These are phyloP conservation scores for Eucalyptus shirleyi DNA, from an alignment of 345 rosid species.

Conservation along the genomic window DNA sequence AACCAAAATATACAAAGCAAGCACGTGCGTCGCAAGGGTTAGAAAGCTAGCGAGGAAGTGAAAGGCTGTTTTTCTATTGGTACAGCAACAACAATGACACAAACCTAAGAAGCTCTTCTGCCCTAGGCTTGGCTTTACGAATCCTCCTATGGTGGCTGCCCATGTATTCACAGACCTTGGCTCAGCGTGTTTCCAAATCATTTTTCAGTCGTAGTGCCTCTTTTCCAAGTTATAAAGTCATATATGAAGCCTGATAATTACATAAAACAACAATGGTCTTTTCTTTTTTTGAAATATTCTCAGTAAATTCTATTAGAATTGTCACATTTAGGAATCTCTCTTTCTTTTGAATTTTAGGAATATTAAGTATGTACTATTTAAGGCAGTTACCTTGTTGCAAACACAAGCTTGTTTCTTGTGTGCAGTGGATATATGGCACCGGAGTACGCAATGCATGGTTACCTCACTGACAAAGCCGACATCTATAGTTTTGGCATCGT, in stretches of 20 bases:
- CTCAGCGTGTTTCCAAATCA: not conserved
- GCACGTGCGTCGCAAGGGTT: too few species aligned
- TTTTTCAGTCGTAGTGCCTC: not conserved
- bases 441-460: conserved; percentile 20
- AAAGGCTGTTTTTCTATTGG: too few species aligned
- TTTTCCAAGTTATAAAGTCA: not conserved
- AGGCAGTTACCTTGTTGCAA: not conserved
- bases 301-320: not conserved
- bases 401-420: not conserved
- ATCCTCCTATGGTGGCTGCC: not conserved
- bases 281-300: not conserved
- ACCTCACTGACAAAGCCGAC: conserved; percentile 21
- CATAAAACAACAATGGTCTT: not conserved
- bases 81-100: too few species aligned
- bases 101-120: too few species aligned
- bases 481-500: conserved; percentile 28
- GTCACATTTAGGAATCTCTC: not conserved
- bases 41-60: too few species aligned
- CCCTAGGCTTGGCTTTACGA: not conserved
- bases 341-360: not conserved
- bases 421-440: conserved; percentile 31
- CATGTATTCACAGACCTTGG: not conserved
- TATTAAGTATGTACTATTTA: not conserved
- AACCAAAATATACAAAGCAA: too few species aligned
- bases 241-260: not conserved